A percentile compares a stretch with the other conserved stretches of the same genome.
Evolutionary conservation across 306 rosid genomes (phyloP).

Genomic region (Casuarina equisetifolia): DNA sequence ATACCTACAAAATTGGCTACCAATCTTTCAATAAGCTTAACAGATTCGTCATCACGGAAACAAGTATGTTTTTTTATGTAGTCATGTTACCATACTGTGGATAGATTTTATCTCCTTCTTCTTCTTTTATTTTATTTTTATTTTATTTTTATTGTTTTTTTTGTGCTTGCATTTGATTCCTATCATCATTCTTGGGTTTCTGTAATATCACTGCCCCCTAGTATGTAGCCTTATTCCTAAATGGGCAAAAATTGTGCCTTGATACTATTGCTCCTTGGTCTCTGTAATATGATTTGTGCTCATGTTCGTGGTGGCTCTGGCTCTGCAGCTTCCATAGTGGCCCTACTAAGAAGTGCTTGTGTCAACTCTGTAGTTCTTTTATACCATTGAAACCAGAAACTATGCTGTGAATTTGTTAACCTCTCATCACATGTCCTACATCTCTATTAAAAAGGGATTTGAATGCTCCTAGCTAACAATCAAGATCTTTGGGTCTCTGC

Average conservation of each 20-base stretch:
- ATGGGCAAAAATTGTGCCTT: not conserved
- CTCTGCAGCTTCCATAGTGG: not conserved
- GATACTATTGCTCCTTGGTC: not conserved
- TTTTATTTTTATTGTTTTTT: not conserved
- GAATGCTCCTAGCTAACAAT: not conserved
- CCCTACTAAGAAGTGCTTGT: conserved; percentile 1
- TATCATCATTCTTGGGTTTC: conserved; percentile 16
- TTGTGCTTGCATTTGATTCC: conserved; percentile 20
- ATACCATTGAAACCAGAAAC: not conserved
- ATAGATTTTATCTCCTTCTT: not conserved
- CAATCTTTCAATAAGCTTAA: conserved; percentile 89
- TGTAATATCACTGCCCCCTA: not conserved
- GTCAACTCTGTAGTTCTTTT: not conserved
- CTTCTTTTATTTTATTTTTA: not conserved
- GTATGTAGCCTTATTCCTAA: not conserved
- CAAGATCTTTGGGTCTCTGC: not conserved
- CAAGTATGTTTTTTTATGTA: conserved; percentile 40
- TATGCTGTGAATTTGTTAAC: not conserved
- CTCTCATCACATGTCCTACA: not conserved
- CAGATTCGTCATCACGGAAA: conserved; percentile 82
- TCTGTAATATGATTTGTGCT: not conserved
- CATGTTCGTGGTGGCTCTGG: not conserved
- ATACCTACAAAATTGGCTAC: conserved; percentile 93
- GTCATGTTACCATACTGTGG: not conserved
- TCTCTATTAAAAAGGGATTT: not conserved